Conservation (phyloP, 139 green algal species). For the Chlorella ohadii region DNA sequence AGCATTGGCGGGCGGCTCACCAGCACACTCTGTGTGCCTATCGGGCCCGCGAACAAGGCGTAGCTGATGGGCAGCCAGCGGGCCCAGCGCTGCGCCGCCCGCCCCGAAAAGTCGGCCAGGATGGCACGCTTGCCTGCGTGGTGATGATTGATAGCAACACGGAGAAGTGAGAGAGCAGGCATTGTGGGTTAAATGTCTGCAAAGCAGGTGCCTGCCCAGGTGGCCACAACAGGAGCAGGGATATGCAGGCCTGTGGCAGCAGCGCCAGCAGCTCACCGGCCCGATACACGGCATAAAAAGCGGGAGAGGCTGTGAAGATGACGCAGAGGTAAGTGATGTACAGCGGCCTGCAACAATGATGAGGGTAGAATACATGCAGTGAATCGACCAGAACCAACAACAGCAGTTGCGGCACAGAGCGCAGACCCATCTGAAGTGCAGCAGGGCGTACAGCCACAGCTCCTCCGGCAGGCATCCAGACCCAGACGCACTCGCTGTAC, state of each 20-base stretch:
- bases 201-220: no score
- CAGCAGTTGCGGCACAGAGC: no score
- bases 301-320: slow-evolving; percentile 48
- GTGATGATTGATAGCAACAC: no score
- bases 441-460: background rate
- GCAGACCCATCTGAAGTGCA: no score
- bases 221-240: no score
- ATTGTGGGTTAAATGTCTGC: no score
- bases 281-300: slow-evolving; percentile 59
- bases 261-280: background rate
- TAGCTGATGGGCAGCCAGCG: slow-evolving; percentile 79
- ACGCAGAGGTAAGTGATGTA: slow-evolving; percentile 81
- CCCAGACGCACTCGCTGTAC: slow-evolving; percentile 70
- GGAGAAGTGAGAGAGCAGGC: no score
- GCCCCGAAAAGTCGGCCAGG: slow-evolving; percentile 13
- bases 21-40: slow-evolving; percentile 89
- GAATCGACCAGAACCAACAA: no score
- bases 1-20: no score
- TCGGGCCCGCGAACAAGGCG: slow-evolving; percentile 74
- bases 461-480: no score
- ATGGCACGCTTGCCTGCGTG: slow-evolving; percentile 21
- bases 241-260: background rate
- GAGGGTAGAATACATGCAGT: background rate
- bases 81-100: slow-evolving; percentile 47
- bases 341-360: slow-evolving; percentile 42